Conservation (phyloP, 331 rosid genomes). For the Acacia pycnantha region DNA sequence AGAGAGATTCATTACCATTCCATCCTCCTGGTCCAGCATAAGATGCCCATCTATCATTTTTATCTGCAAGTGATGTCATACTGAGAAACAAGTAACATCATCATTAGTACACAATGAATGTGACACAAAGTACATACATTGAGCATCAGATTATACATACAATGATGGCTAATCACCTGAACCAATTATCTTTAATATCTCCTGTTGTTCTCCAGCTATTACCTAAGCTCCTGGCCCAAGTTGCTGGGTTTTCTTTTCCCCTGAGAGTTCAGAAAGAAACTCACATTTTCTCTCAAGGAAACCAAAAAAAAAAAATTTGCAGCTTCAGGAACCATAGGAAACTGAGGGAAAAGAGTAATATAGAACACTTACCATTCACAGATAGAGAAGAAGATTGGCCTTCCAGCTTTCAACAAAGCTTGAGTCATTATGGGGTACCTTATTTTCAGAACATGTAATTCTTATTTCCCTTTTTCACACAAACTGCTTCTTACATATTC, state of each 20-base stretch:
- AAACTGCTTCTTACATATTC: not conserved
- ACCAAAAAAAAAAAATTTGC: not conserved
- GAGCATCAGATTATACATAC: not conserved
- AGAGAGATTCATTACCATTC: conserved; percentile 50
- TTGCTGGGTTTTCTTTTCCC: conserved; percentile 66
- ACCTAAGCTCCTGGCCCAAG: conserved; percentile 55
- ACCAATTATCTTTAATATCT: conserved; percentile 58
- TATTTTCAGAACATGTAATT: not conserved
- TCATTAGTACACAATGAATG: not conserved
- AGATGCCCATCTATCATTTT: conserved; percentile 61
- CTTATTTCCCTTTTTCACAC: not conserved
- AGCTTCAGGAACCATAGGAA: not conserved
- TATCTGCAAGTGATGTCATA: conserved; percentile 59
- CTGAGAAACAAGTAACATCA: conserved; percentile 26
- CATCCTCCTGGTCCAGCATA: conserved; percentile 69
- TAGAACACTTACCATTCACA: conserved; percentile 59
- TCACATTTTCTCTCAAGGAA: not conserved
- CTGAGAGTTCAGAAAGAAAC: conserved; percentile 30
- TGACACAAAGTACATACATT: not conserved
- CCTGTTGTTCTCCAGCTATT: conserved; percentile 77
- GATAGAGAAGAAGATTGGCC: conserved; percentile 62
- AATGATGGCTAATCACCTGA: conserved; percentile 31
- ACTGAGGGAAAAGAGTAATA: not conserved
- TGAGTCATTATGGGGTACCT: conserved; percentile 66
- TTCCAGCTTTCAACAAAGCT: conserved; percentile 55